These are phyloP conservation scores for Myxozyma geophila DNA, from an alignment of 805 yeast genomes.

Conservation along the genomic window DNA sequence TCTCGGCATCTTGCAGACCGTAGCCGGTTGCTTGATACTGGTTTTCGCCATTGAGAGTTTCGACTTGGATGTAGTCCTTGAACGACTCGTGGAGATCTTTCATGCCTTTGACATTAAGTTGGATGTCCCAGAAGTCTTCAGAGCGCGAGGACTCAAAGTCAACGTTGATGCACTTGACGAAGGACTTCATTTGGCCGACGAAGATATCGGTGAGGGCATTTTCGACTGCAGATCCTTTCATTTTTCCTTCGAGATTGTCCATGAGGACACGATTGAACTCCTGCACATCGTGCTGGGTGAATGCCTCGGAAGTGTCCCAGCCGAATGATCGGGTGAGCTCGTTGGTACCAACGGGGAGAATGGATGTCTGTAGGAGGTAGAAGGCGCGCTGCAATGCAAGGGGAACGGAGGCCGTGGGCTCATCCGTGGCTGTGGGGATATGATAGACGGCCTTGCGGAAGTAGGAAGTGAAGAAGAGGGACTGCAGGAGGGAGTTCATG, in stretches of 20 bases:
- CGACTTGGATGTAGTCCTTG: slow-evolving; percentile 84
- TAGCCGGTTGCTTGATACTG: slow-evolving; percentile 88
- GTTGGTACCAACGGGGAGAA: slow-evolving; percentile 77
- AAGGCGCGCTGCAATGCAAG: slow-evolving; percentile 86
- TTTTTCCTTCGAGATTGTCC: slow-evolving; percentile 88
- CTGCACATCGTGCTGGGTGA: slow-evolving; percentile 97
- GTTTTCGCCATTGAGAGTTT: slow-evolving; percentile 90
- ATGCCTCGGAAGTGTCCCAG: slow-evolving; percentile 95
- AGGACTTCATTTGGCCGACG: slow-evolving; percentile 97
- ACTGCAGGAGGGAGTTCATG: slow-evolving; percentile 87
- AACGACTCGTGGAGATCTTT: slow-evolving; percentile 74
- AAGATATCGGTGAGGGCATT: slow-evolving; percentile 77
- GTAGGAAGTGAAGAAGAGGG: slow-evolving; percentile 80
- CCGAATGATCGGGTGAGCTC: slow-evolving; percentile 93
- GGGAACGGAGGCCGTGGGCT: slow-evolving; percentile 65
- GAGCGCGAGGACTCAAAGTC: slow-evolving; percentile 88
- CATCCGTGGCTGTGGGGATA: slow-evolving; percentile 76
- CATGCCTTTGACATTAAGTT: slow-evolving; percentile 87
- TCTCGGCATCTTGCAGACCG: slow-evolving; percentile 94
- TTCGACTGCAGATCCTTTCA: slow-evolving; percentile 86
- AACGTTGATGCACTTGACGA: slow-evolving; percentile 87
- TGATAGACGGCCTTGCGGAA: slow-evolving; percentile 86
- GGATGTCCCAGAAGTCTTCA: slow-evolving; percentile 98
- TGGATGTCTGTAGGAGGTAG: slow-evolving; percentile 74
- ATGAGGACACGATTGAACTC: slow-evolving; percentile 92